Base-by-base conservation (phyloP, 2,329 filamentous ascomycete species). In the Aspergillus clavatus region DNA sequence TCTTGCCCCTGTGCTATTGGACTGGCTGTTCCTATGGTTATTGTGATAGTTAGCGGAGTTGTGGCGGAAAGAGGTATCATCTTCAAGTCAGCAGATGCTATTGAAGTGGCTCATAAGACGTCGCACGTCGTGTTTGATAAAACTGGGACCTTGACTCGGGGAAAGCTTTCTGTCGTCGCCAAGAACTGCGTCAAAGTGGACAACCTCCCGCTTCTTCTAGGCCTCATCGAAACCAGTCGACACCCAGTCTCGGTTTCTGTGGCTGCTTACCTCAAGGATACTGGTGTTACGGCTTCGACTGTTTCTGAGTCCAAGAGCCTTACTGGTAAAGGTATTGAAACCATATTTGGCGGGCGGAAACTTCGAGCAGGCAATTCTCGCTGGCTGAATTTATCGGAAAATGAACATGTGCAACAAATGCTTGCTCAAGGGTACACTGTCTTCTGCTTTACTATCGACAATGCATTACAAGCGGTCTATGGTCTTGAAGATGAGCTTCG, bases 1-100 rank as follows among this genome's bases (percentile, higher is more conserved):
- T 89, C 86, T 0, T 93, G 87, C 52, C 87, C 87, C 0, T 91
- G 87, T 45, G 87, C 86, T 0, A 80, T 93, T 36, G 86, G 85
- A 0, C 72, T 86, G 1, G 84, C 84, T 0, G 84, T 89, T 0
- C 87, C 87, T 0, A 88, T 90, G 83, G 86, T 90, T 1, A 67
- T 89, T 8, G 79, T 89, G 0, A 82, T 90, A 36, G 79, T 81
- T 0, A 79, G 80, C 12, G 83, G 85, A 1, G 74, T 86, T 1
- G 83, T 80, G 0, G 85, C 86, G 0, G 67, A 75, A 8, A 65
- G 69, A 7, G 86, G 86, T 0, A 72, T 90, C 12, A 76, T 90
- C 19, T 82, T 90, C 67, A 86, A 87, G 57, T 76, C 80, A 1
- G 78, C 82, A 0, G 72, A 80, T 33, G 75, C 75, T 2, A 79